Evolutionary conservation across 108 stramenopile genomes (phyloP), one percentile per base, ranked within the genome.

Genomic region (Nitzschia inconspicua): DNA sequence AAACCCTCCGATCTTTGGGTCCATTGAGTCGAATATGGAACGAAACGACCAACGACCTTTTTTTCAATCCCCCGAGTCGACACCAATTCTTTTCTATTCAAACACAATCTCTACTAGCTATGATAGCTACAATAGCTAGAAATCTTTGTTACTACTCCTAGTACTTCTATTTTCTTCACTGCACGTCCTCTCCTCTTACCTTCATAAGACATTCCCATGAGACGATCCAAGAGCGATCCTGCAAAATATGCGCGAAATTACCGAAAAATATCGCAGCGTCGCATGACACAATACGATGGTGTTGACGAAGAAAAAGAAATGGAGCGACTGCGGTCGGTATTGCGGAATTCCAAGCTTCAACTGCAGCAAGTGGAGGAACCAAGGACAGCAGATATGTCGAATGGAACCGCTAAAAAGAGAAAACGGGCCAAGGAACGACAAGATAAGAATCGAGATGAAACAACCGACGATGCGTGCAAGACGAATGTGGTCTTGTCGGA

Each of bases 201-300:
- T 13, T 14, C 13, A 26, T 13, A 52, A 11, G 51, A 16, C 22
- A 4, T n/a, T n/a, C 76, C 32, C 55, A 91, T 91, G 90, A 86
- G 90, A 51, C 83, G 86, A 36, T 82, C 82, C 56, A 91, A 91
- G 75, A 73, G 76, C 44, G 71, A 88, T 65, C 86, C 90, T 8
- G 80, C 86, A 14, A 86, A 86, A 44, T 88, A 88, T 77, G 80
- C 85, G 16, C 75, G 83, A 25, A 86, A 89, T 50, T 93, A 93
- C 59, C 79, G 88, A n/a, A 84, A 77, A 41, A 86, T 93, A 24
- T 93, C 92, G 9, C 86, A 93, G 63, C 82, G 92, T 43, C 86
- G 75, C 36, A 89, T 89, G 85, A 88, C 92, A 6, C 80, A 78
- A 39, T 67, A 76, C 40, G 88, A 78, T 30, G 66, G 63, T 28